A percentile compares a stretch with the other conserved stretches of the same genome.
These are phyloP conservation scores for Trifolium repens DNA, from an alignment of 306 rosid species.

Conservation along the genomic window DNA sequence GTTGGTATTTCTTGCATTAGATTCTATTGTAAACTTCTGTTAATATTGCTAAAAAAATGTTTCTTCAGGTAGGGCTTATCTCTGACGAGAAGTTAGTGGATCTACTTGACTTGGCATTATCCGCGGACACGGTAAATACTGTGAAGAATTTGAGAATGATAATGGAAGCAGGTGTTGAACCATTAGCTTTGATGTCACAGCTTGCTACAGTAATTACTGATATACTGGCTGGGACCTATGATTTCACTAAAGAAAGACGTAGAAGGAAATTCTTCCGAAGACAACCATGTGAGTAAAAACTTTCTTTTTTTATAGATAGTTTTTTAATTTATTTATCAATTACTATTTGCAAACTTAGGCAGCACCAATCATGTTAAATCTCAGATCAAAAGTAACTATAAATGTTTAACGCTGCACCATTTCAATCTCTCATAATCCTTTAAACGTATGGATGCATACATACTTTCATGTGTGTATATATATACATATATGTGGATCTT, in stretches of 20 bases:
- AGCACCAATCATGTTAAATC: background rate
- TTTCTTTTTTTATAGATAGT: background rate
- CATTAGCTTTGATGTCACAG: constrained; percentile 94
- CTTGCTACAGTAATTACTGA: constrained; percentile 97
- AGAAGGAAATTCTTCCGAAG: constrained; percentile 90
- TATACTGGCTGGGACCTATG: constrained; percentile 93
- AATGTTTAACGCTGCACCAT: constrained; percentile 5
- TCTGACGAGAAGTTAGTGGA: constrained; percentile 96
- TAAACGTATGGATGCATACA: background rate
- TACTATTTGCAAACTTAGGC: constrained; percentile 31
- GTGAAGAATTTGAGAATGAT: constrained; percentile 90
- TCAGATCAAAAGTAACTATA: constrained; percentile 6
- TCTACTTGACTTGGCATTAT: constrained; percentile 96
- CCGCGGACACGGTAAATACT: constrained; percentile 95
- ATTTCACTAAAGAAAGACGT: constrained; percentile 68
- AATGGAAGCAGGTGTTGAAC: constrained; percentile 97
- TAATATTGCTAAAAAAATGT: constrained; percentile 13
- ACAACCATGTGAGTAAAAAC: constrained; percentile 73
- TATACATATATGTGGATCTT: no score
- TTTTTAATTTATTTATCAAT: constrained; percentile 21
- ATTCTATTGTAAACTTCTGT: constrained; percentile 35
- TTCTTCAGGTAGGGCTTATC: constrained; percentile 91
- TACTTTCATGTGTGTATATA: background rate
- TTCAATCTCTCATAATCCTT: constrained; percentile 5
- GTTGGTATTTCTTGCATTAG: constrained; percentile 27